Evolutionary conservation across 2,329 filamentous ascomycete species (phyloP), one percentile per base, ranked within the genome.

Genomic region (Colletotrichum liriopes): DNA sequence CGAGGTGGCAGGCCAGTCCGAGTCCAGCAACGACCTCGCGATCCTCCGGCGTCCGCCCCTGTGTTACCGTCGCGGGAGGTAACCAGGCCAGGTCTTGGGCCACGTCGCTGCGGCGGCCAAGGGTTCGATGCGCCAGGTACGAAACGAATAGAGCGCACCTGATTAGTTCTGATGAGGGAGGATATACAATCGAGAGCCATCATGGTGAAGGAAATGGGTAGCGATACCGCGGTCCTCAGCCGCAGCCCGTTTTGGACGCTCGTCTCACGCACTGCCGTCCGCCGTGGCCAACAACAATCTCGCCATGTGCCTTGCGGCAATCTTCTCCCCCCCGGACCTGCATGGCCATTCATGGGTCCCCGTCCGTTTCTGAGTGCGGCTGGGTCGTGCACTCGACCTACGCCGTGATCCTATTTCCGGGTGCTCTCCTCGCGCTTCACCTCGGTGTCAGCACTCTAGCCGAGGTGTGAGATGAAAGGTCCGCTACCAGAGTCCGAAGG

Each of bases 361-460:
- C 6, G 32, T 55, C 29, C 6, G 32, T 55, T 7, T 8, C 32
- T 4, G 20, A 37, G 11, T 12, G 35, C 55, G 55, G 37, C 55
- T 58, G 37, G 41, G n/a, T 20, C 20, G 26, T 26, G n/a, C 37
- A 41, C 37, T 37, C 26, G 54, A 39, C n/a, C 54, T 9, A n/a
- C 20, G n/a, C 16, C n/a, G 12, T 26, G n/a, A 16, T 58, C n/a
- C 37, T 58, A 18, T 39, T 18, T 11, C 37, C 1, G 37, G 35
- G 14, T 6, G n/a, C 37, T 18, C 37, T 18, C 29, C 51, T 43
- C 43, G 43, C 23, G 56, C 37, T 70, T 55, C 60, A 56, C 68
- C 68, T 71, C 68, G 64, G 68, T 67, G 68, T 71, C 49, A 67
- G 68, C 64, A 56, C 64, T 62, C 39, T 51, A 14, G 56, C 64